phyloP scores from a whole-genome alignment of 768 basidiomycete genomes.

The Lactifluus piperatus region DNA sequence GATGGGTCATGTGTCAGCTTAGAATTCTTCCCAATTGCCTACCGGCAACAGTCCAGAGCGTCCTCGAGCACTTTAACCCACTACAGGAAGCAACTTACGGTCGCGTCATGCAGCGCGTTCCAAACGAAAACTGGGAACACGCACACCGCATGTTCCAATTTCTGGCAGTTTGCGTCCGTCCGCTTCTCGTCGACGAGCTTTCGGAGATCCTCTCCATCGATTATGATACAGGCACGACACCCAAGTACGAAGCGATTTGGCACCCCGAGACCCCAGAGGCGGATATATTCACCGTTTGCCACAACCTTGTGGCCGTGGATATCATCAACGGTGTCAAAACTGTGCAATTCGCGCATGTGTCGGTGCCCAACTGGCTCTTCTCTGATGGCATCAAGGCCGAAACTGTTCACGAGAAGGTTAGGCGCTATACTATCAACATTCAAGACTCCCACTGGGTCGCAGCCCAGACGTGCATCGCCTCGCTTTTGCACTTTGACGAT shows the following conservation, averaged over 20 bases:
- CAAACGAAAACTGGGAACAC: conserved; percentile 11
- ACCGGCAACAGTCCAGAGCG: conserved; percentile 10
- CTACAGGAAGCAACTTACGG: conserved; percentile 20
- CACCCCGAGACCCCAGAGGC: conserved; percentile 11
- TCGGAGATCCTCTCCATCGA: conserved; percentile 23
- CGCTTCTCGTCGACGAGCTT: conserved; percentile 21
- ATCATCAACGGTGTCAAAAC: neutral
- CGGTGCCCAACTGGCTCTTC: conserved; percentile 1
- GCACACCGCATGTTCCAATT: conserved; percentile 21
- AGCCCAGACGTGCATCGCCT: conserved; percentile 1
- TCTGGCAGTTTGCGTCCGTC: conserved; percentile 15
- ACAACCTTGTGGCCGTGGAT: neutral
- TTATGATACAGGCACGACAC: conserved; percentile 10
- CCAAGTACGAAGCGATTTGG: conserved; percentile 16
- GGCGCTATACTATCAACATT: neutral
- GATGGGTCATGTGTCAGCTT: conserved; percentile 23
- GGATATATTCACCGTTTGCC: conserved; percentile 13
- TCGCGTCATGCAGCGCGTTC: conserved; percentile 22
- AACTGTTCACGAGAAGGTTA: neutral
- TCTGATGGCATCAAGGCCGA: conserved; percentile 2
- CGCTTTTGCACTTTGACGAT: conserved; percentile 9
- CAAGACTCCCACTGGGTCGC: conserved; percentile 7
- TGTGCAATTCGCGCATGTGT: conserved; percentile 10
- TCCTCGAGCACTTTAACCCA: conserved; percentile 17
- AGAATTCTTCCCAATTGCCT: conserved; percentile 17